Percentiles rank a stretch among this genome's conserved stretches.
Evolutionary conservation across 2,329 filamentous ascomycete species (phyloP).

Genomic region (Dendrostoma leiphaemia): DNA sequence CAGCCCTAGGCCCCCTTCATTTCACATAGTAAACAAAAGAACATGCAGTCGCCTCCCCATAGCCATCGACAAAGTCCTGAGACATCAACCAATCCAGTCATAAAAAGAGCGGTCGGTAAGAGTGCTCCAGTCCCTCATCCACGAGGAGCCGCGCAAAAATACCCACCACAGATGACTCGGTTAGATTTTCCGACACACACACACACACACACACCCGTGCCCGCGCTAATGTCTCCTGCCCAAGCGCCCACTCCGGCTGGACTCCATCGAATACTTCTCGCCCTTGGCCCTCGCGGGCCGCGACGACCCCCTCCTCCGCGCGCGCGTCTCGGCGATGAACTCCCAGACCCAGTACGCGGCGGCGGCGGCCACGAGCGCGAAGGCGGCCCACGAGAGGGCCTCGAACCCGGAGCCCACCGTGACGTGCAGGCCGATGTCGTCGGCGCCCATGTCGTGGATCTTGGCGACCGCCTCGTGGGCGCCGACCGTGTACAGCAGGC

Average conservation of each 20-base stretch:
- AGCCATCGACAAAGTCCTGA: background rate
- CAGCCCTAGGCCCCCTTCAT: too few relatives aligned
- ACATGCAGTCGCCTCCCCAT: background rate
- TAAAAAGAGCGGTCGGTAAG: background rate
- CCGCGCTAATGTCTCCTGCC: background rate
- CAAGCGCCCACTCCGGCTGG: conserved; percentile 2
- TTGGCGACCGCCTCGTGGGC: conserved; percentile 37
- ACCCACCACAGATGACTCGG: too few relatives aligned
- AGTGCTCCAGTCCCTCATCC: background rate
- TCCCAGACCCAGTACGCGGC: conserved; percentile 40
- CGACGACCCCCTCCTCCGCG: conserved; percentile 28
- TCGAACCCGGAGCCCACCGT: conserved; percentile 42
- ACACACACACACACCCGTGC: too few relatives aligned
- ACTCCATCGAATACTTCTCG: conserved; percentile 13
- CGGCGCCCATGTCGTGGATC: conserved; percentile 40
- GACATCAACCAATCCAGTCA: background rate
- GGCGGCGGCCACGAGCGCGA: conserved; percentile 40
- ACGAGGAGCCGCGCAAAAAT: too few relatives aligned
- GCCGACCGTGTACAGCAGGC: conserved; percentile 41
- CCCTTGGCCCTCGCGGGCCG: background rate
- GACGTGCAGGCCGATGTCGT: conserved; percentile 44
- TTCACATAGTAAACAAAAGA: background rate
- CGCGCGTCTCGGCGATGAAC: conserved; percentile 29
- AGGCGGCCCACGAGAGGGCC: conserved; percentile 45
- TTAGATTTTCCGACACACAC: background rate